Conservation (phyloP, 2,329 filamentous ascomycete species). For the Paraconiothyrium brasiliense region DNA sequence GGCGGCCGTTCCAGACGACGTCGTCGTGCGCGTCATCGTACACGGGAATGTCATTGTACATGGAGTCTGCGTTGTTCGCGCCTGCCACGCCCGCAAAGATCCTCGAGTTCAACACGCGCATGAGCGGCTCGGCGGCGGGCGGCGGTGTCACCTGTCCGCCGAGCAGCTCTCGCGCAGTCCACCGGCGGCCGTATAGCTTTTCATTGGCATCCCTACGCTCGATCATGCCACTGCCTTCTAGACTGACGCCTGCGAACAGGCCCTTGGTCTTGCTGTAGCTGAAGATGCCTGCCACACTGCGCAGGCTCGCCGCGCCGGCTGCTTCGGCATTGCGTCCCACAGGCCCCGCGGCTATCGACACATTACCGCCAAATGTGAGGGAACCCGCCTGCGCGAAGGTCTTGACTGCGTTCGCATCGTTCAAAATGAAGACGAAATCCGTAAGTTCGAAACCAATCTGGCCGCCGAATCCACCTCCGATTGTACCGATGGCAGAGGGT, state of each 20-base stretch:
- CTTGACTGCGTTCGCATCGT: slow-evolving; percentile 87
- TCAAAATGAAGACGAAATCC: slow-evolving; percentile 98
- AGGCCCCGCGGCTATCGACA: slow-evolving; percentile 92
- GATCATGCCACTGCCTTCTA: slow-evolving; percentile 92
- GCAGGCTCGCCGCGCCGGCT: slow-evolving; percentile 89
- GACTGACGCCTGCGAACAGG: slow-evolving; percentile 91
- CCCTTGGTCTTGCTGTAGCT: slow-evolving; percentile 98
- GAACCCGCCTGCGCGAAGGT: slow-evolving; percentile 93
- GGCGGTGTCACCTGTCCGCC: slow-evolving; percentile 80
- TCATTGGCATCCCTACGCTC: slow-evolving; percentile 97
- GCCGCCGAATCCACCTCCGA: slow-evolving; percentile 83
- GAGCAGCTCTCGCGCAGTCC: slow-evolving; percentile 84
- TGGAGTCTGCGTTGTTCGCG: slow-evolving; percentile 61
- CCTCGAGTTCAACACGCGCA: slow-evolving; percentile 84
- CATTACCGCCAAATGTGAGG: slow-evolving; percentile 93
- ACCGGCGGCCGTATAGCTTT: slow-evolving; percentile 87
- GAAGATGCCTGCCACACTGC: slow-evolving; percentile 90
- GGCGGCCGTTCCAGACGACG: slow-evolving; percentile 81
- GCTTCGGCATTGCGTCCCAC: slow-evolving; percentile 95
- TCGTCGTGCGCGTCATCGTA: slow-evolving; percentile 87
- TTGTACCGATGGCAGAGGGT: slow-evolving; percentile 81
- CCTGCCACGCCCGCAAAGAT: slow-evolving; percentile 76
- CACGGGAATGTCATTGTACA: slow-evolving; percentile 94
- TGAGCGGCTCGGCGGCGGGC: slow-evolving; percentile 82
- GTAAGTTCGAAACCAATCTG: slow-evolving; percentile 90